These are phyloP conservation scores for Cardamine occulta DNA, from an alignment of 345 rosid genomes.

Conservation along the genomic window DNA sequence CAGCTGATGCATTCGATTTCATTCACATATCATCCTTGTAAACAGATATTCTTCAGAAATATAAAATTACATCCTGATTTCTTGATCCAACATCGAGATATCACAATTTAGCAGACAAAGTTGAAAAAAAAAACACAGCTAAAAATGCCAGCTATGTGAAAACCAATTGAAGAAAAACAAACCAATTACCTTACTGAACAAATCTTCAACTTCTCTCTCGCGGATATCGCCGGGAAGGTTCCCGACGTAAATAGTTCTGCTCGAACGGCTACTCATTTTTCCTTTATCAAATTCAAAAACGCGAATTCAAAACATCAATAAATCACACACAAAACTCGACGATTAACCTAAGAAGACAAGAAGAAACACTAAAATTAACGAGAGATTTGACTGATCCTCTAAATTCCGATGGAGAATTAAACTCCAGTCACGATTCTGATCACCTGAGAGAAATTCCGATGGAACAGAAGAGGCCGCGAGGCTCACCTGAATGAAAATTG, in stretches of 20 bases:
- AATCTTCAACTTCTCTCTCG: conserved; percentile 93
- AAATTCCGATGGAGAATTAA: neutral
- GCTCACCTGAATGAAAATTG: conserved; percentile 30
- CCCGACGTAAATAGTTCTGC: conserved; percentile 92
- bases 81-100: neutral
- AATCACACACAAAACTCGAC: neutral
- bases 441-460: conserved; percentile 2
- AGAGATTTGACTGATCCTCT: conserved; percentile 12
- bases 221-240: conserved; percentile 98
- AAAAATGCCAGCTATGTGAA: neutral
- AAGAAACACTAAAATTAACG: neutral
- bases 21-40: neutral
- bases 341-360: neutral
- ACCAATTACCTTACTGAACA: conserved; percentile 79
- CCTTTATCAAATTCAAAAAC: conserved; percentile 20
- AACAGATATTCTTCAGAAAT: neutral
- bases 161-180: neutral
- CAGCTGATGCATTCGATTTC: neutral
- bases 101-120: neutral
- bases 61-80: neutral
- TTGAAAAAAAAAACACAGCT: neutral
- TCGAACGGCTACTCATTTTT: conserved; percentile 80
- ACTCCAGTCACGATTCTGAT: conserved; percentile 17
- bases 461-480: neutral
- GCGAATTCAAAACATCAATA: neutral